A percentile compares a stretch with the other conserved stretches of the same genome.
phyloP scores from a whole-genome alignment of 257 asterid genomes.

The Parsonsia alboflavescens region DNA sequence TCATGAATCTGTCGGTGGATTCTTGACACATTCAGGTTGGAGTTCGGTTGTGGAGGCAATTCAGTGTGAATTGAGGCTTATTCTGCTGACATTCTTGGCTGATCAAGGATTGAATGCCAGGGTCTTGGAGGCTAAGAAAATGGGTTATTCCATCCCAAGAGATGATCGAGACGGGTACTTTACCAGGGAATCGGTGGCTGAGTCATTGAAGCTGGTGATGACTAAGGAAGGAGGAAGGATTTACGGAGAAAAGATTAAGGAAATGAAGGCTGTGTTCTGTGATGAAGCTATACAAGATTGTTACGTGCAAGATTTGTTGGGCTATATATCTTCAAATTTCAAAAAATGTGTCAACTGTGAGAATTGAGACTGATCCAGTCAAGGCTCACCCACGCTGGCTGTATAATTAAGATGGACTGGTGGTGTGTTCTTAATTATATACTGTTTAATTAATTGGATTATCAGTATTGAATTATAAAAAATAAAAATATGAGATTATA shows the following conservation, averaged over 20 bases:
- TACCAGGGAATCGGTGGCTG: conserved; percentile 1
- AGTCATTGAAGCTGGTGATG: conserved; percentile 24
- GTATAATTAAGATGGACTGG: too few relatives aligned
- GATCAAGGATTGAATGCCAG: conserved; percentile 16
- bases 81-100: conserved; percentile 24
- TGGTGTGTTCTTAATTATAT: too few relatives aligned
- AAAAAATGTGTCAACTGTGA: too few relatives aligned
- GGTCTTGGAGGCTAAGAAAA: not conserved
- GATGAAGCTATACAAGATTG: conserved; percentile 11
- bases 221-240: conserved; percentile 19
- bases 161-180: conserved; percentile 6
- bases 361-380: too few relatives aligned
- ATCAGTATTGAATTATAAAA: too few relatives aligned
- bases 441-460: too few relatives aligned
- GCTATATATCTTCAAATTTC: not conserved
- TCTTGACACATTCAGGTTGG: conserved; percentile 32
- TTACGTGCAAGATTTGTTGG: conserved; percentile 20
- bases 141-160: conserved; percentile 10
- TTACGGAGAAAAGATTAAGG: conserved; percentile 17
- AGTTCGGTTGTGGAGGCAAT: conserved; percentile 29
- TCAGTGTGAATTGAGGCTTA: conserved; percentile 3
- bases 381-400: too few relatives aligned
- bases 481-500: too few relatives aligned
- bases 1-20: conserved; percentile 29
- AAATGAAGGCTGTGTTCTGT: conserved; percentile 19